Evolutionary conservation across 2,329 filamentous ascomycete species (phyloP), one percentile per base, ranked within the genome.

Genomic region (Geosmithia morbida): DNA sequence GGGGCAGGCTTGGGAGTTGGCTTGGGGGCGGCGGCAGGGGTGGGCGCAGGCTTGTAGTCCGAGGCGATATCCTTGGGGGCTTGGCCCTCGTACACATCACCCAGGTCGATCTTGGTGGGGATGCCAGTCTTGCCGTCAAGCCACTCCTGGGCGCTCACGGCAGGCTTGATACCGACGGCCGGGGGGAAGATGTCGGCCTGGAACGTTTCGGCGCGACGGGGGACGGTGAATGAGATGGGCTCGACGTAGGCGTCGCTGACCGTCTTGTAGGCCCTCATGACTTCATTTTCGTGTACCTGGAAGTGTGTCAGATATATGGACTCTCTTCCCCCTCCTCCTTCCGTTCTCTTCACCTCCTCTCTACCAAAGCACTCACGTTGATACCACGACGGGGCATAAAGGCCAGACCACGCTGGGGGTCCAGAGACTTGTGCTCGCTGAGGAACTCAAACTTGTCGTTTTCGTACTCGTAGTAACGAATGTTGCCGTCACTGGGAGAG

Each of bases 371-470:
- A n/a, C n/a, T 60, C 61, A 85, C 84, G 62, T 96, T 95, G 57
- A 98, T 85, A 52, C 90, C 92, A 53, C 92, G 86, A 67, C 94
- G 90, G 47, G 92, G 92, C 61, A 97, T 67, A 66, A 98, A 97
- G 33, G 87, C 92, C 57, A 98, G 76, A 57, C 92, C 92, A 61
- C 92, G 81, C 69, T 98, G 92, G 30, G 92, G 90, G 54, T 98
- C 92, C 40, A 74, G 71, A n/a, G 92, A 97, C 68, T 96, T 95
- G 75, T 97, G 92, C 64, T 97, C 90, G 52, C 88, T 94, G 48
- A 98, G 71, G 66, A 86, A 95, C 67, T 98, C 90, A 61, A 98
- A 96, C 67, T 96, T 96, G 74, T 97, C 90, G 67, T 97, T 94
- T 62, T 94, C 86, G 60, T 94, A 94, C 67, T 98, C 92, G 64